These are phyloP conservation scores for Apiotrichum brassicae DNA, from an alignment of 1,284 basidiomycete species.

Conservation along the genomic window DNA sequence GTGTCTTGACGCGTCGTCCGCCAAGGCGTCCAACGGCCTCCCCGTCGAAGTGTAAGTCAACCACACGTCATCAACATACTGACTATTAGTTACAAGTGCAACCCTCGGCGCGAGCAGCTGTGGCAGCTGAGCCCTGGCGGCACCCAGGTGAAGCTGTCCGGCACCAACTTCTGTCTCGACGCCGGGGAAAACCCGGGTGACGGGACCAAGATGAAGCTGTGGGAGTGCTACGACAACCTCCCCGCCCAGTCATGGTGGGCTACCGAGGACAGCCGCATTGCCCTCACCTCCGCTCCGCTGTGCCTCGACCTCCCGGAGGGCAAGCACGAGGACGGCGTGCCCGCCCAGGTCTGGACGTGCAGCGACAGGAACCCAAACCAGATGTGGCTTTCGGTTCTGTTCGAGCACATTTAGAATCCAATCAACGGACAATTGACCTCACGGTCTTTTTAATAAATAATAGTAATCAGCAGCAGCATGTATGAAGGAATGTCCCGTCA, in stretches of 20 bases:
- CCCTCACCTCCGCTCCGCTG: constrained; percentile 11
- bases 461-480: too few species aligned
- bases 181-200: constrained; percentile 19
- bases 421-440: too few species aligned
- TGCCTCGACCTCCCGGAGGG: constrained; percentile 26
- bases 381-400: too few species aligned
- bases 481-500: too few species aligned
- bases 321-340: constrained; percentile 11
- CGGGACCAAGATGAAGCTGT: constrained; percentile 24
- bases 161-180: constrained; percentile 34
- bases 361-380: constrained; percentile 16
- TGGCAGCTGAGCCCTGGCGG: constrained; percentile 5
- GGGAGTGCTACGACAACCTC: constrained; percentile 18
- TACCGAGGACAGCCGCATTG: constrained; percentile 22
- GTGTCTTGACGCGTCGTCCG: constrained; percentile 26
- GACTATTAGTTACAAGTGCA: constrained; percentile 10
- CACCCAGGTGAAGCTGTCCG: constrained; percentile 17
- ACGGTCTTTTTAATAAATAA: too few species aligned
- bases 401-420: too few species aligned
- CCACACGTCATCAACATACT: neutral
- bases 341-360: constrained; percentile 24
- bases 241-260: constrained; percentile 23
- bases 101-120: neutral
- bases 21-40: constrained; percentile 18
- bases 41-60: constrained; percentile 19